Base-by-base conservation (phyloP, 768 basidiomycete genomes). In the Cystobasidium ongulense region DNA sequence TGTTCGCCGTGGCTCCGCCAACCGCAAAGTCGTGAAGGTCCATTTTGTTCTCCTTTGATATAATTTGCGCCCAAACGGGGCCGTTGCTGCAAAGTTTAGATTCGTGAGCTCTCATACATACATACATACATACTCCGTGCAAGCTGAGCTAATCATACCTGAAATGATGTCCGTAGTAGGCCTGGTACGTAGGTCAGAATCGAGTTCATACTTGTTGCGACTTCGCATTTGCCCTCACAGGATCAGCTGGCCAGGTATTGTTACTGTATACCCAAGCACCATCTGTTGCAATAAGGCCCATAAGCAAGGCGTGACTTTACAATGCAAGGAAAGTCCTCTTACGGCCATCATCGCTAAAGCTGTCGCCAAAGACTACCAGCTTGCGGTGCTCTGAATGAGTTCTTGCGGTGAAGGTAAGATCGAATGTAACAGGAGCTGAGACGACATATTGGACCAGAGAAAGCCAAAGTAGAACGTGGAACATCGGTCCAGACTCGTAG, bases 81-180 rank as follows among this genome's bases (percentile, higher is more conserved):
- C 63, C 63, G 27, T 64, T 64, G 23, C 63, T 64, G 63, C 11
- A 29, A 59, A 29, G 21, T 46, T 46, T 46, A 46, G 43, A 46
- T 46, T 13, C 43, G 57, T 13, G 25, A 27, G 57, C 5, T 21
- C 4, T 59, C 57, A 21, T 27, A 4, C 7, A 29, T 10, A 54
- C 10, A n/a, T n/a, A 54, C 21, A 54, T 5, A n/a, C 27, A n/a
- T 46, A 23, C 10, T 54, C 27, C n/a, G n/a, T 54, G n/a, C 21
- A 8, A 8, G 52, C 39, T 7, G 8, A 39, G 39, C 8, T 39
- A 21, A 46, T 13, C 57, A 27, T 3, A 59, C 57, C 57, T 59
- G 23, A 64, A 64, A 21, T 64, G 63, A 46, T 64, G 63, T 15
- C 23, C 36, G 33, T 64, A 64, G 63, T 64, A 64, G 33, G 57